Percentiles rank a stretch among this genome's conserved stretches.
These are phyloP conservation scores for Talinum fruticosum DNA, from an alignment of 148 eudicot genomes.

Conservation along the genomic window DNA sequence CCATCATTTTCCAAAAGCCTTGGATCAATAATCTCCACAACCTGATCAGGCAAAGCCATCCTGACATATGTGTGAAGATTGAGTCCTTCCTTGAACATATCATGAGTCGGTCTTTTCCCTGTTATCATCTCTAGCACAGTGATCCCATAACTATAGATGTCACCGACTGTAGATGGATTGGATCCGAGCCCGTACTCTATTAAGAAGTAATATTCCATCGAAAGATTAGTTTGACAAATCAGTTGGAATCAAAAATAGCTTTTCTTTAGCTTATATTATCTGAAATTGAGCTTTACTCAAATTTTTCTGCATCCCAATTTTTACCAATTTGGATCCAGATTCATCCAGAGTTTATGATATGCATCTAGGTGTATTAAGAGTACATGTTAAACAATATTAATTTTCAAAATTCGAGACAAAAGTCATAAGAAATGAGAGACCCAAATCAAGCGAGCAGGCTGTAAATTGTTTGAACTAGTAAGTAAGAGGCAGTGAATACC, in stretches of 20 bases:
- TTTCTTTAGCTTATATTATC: background rate
- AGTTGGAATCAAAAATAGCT: background rate
- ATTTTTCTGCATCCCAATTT: background rate
- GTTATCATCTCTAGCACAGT: background rate
- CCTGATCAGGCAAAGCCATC: background rate
- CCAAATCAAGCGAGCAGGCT: no score
- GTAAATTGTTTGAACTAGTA: no score
- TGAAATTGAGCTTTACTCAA: background rate
- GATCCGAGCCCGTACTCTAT: background rate
- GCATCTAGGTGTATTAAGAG: no score
- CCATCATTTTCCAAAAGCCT: background rate
- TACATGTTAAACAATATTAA: no score
- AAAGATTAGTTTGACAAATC: background rate
- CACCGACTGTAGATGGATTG: background rate
- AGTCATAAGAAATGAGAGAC: no score
- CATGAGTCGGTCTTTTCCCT: slow-evolving; percentile 5
- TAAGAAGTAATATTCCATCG: background rate
- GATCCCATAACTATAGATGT: background rate
- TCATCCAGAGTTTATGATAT: no score
- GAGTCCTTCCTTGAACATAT: slow-evolving; percentile 1
- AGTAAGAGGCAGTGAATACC: background rate
- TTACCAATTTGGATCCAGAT: background rate
- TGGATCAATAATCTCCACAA: background rate
- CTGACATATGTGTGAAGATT: background rate
- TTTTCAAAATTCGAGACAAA: no score